Base-by-base conservation (phyloP, 306 rosid species). In the Fagus sylvatica region DNA sequence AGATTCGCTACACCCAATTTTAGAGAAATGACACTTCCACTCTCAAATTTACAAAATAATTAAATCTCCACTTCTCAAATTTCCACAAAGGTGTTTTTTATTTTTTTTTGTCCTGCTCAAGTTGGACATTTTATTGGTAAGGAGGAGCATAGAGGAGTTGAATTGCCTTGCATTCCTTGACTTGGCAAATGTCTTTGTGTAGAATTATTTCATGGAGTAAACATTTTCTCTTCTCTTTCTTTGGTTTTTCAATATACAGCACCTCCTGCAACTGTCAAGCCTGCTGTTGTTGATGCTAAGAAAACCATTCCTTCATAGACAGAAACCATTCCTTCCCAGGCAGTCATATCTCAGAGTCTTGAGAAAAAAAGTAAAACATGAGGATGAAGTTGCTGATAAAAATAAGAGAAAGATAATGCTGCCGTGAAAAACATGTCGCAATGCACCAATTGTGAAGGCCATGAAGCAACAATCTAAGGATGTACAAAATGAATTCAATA, bases 381-480 rank as follows among this genome's bases (percentile, higher is more conserved):
- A 78, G 30, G 60, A 30, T 68, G 88, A 76, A 36, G 83, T 62
- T 85, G 78, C 64, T 8, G 84, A 78, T 37, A 92, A 79, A 72
- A 78, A 34, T 70, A 86, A 16, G 74, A 79, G 84, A 75, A 88
- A 49, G 77, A 65, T 22, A 22, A 22, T 33, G 73, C 73, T 41
- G 56, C 79, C 34, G 78, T 19, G 42, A 81, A 79, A 60, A 86
- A 41, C 79, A 40, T 82, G 83, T 74, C 91, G 90, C 54, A 89
- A 92, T 81, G 81, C 97, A 55, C 99, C 99, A 42, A 89, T 95
- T 85, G 78, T 80, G 69, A 93, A 89, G 79, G 88, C 97, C 69
- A 65, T 92, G 90, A 88, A 85, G 84, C 98, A 87, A 80, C 99
- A 95, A 79, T 53, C 96, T 39, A 95, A 84, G 89, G 96, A 95